Percentiles rank a stretch among this genome's conserved stretches.
Conservation (phyloP, 768 basidiomycete species). For the Tremella fuciformis region DNA sequence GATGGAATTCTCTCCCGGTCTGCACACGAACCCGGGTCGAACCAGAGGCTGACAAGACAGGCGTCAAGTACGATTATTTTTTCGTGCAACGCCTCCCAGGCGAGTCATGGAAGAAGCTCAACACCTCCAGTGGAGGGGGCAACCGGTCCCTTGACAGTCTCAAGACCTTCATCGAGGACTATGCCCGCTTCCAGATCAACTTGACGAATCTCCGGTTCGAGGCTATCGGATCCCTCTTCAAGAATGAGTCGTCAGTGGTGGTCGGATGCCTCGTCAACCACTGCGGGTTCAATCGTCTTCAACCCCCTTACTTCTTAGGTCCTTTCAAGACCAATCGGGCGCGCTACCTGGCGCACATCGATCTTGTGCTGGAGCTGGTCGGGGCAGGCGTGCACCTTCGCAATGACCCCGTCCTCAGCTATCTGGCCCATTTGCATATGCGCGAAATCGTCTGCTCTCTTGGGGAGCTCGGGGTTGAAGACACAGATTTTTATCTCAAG, state of each 20-base stretch:
- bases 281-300: not conserved
- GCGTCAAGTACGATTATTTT: not conserved
- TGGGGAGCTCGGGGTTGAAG: not conserved
- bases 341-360: constrained; percentile 2
- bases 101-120: not conserved
- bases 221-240: not conserved
- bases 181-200: not conserved
- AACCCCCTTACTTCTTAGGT: not conserved
- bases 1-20: no score
- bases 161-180: not conserved
- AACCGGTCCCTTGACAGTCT: not conserved
- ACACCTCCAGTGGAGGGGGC: not conserved
- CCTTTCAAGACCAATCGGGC: constrained; percentile 3
- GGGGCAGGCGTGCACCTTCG: not conserved
- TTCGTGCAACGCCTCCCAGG: not conserved
- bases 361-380: not conserved
- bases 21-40: no score
- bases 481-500: not conserved
- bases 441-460: not conserved
- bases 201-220: not conserved
- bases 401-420: not conserved
- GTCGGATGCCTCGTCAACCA: not conserved
- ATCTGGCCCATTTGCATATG: not conserved
- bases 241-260: not conserved
- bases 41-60: not conserved